Conservation (phyloP, 1,139 yeast genomes). For the Martiniozyma asiatica region DNA sequence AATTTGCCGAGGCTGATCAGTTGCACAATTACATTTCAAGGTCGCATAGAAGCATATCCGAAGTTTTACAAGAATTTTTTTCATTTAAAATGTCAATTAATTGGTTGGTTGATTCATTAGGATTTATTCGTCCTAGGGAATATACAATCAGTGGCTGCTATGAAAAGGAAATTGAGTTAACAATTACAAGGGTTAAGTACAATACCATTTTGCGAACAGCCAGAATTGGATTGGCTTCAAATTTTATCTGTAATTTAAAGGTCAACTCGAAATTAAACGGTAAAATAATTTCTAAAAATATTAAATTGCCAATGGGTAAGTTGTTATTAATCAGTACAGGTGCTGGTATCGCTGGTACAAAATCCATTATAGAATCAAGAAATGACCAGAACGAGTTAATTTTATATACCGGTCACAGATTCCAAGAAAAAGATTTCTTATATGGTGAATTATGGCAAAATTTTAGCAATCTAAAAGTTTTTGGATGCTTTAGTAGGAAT, state of each 20-base stretch:
- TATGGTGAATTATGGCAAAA: constrained; percentile 45
- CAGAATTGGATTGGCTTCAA: constrained; percentile 76
- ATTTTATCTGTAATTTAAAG: constrained; percentile 48
- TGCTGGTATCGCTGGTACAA: constrained; percentile 87
- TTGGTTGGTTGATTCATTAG: constrained; percentile 44
- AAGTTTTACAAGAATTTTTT: constrained; percentile 70
- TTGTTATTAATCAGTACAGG: constrained; percentile 76
- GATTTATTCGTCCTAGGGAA: constrained; percentile 8
- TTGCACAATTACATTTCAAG: constrained; percentile 81
- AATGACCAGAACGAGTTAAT: too few species aligned
- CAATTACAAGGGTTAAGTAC: constrained; percentile 79
- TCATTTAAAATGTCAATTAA: constrained; percentile 63
- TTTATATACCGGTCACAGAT: constrained; percentile 72
- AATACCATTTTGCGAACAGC: constrained; percentile 66
- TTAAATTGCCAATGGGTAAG: constrained; percentile 22
- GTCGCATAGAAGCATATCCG: constrained; percentile 80
- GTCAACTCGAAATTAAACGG: constrained; percentile 42
- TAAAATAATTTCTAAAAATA: constrained; percentile 38
- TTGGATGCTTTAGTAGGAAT: constrained; percentile 57
- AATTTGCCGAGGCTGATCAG: constrained; percentile 63
- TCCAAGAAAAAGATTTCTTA: constrained; percentile 52
- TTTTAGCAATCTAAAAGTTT: constrained; percentile 28
- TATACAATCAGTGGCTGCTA: too few species aligned
- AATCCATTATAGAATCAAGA: constrained; percentile 40
- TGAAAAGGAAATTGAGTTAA: constrained; percentile 51